Evolutionary conservation across 805 yeast genomes (phyloP).

Genomic region (Cyberlindnera veronae): DNA sequence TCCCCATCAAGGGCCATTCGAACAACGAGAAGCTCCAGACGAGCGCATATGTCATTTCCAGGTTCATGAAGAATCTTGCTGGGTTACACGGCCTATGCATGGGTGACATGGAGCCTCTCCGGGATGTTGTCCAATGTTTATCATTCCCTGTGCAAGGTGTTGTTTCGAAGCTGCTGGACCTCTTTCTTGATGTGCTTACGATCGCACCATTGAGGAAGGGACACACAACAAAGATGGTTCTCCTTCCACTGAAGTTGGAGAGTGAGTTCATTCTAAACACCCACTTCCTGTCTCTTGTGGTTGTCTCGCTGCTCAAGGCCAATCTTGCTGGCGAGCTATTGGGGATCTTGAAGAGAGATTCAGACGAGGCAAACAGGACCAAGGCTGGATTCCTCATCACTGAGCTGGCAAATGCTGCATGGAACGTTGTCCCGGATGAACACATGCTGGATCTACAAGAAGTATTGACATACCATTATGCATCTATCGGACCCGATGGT

Average conservation of each 20-base stretch:
- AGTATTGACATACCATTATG: too few relatives aligned
- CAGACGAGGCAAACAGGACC: constrained; percentile 42
- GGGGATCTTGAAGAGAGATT: constrained; percentile 37
- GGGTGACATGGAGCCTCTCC: constrained; percentile 51
- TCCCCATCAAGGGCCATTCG: constrained; percentile 44
- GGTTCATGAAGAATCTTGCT: constrained; percentile 66
- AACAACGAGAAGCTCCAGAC: constrained; percentile 55
- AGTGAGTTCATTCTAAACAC: constrained; percentile 44
- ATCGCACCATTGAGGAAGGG: constrained; percentile 45
- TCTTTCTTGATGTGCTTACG: constrained; percentile 64
- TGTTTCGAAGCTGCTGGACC: constrained; percentile 64
- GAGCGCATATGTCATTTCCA: constrained; percentile 54
- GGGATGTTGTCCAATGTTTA: constrained; percentile 58
- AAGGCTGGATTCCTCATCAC: constrained; percentile 66
- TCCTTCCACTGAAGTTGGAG: constrained; percentile 33
- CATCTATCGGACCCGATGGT: too few relatives aligned
- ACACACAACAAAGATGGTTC: constrained; percentile 16
- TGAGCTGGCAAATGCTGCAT: constrained; percentile 54
- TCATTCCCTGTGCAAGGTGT: constrained; percentile 51
- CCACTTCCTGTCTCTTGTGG: constrained; percentile 64
- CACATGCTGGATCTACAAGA: constrained; percentile 27
- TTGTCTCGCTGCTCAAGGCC: constrained; percentile 52
- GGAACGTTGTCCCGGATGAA: constrained; percentile 50
- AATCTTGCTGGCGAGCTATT: constrained; percentile 49
- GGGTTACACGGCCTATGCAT: constrained; percentile 69